Evolutionary conservation across 108 stramenopile species (phyloP).

Genomic region (Cyclotella atomus): DNA sequence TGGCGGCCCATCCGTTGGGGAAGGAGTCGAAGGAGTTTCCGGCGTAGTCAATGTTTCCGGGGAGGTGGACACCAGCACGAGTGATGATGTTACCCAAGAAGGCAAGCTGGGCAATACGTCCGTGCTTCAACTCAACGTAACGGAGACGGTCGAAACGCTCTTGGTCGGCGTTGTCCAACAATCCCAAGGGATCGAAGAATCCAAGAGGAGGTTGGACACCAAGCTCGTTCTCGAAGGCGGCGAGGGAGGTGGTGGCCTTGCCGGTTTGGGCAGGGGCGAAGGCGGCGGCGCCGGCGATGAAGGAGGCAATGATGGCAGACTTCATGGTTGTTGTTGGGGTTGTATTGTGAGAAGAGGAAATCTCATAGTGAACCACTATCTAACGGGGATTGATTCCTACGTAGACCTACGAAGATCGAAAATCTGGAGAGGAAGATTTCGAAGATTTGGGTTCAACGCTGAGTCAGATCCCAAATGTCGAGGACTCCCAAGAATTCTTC

Average conservation of each 20-base stretch:
- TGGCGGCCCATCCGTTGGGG: not conserved
- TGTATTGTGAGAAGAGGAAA: not conserved
- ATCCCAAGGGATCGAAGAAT: conserved; percentile 75
- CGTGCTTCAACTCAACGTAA: conserved; percentile 84
- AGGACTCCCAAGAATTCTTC: no score
- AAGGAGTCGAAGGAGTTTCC: not conserved
- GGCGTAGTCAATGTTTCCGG: conserved; percentile 12
- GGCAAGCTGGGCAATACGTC: conserved; percentile 80
- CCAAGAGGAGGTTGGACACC: conserved; percentile 69
- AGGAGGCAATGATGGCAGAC: conserved; percentile 12
- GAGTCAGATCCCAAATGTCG: no score
- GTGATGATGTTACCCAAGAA: conserved; percentile 27
- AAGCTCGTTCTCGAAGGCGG: conserved; percentile 64
- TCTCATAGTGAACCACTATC: no score
- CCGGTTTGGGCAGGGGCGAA: conserved; percentile 47
- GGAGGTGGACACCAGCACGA: not conserved
- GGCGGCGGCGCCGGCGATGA: conserved; percentile 34
- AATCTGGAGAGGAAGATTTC: no score
- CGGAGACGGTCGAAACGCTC: conserved; percentile 73
- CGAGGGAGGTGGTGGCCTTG: conserved; percentile 55
- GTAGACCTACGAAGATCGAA: no score
- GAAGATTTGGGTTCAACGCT: no score
- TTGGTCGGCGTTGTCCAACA: conserved; percentile 67
- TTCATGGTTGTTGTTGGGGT: conserved; percentile 4
- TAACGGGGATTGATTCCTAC: no score